Conservation (phyloP, 1,139 yeast species). For the Suhomyces chickasaworum region DNA sequence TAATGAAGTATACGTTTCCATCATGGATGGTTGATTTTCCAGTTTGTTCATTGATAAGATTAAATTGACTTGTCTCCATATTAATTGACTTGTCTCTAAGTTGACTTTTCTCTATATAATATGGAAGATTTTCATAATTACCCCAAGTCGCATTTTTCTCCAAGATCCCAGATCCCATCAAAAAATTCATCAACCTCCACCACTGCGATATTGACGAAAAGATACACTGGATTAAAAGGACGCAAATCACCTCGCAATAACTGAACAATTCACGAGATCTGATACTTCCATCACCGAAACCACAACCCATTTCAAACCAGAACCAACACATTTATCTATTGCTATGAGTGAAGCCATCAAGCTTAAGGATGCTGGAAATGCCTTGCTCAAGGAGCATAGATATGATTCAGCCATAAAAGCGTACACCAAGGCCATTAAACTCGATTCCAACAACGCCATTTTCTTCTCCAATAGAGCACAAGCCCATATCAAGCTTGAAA, state of each 20-base stretch:
- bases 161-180: background rate
- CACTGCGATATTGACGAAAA: background rate
- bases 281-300: too few species aligned
- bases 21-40: too few species aligned
- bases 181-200: background rate
- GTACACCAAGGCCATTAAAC: slow-evolving; percentile 75
- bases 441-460: slow-evolving; percentile 74
- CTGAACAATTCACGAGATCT: background rate
- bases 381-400: slow-evolving; percentile 61
- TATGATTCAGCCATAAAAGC: slow-evolving; percentile 67
- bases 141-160: background rate
- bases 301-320: too few species aligned
- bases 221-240: background rate
- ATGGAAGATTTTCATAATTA: background rate
- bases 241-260: background rate
- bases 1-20: too few species aligned
- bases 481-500: slow-evolving; percentile 81
- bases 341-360: slow-evolving; percentile 45
- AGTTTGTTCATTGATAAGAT: too few species aligned
- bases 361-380: slow-evolving; percentile 74
- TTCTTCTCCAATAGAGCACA: slow-evolving; percentile 90
- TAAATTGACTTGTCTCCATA: too few species aligned
- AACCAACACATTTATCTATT: too few species aligned
- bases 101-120: too few species aligned
- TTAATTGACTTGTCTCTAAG: too few species aligned